These are phyloP conservation scores for Debaryomyces sp. DNA, from an alignment of 1,139 yeast genomes.

Conservation along the genomic window DNA sequence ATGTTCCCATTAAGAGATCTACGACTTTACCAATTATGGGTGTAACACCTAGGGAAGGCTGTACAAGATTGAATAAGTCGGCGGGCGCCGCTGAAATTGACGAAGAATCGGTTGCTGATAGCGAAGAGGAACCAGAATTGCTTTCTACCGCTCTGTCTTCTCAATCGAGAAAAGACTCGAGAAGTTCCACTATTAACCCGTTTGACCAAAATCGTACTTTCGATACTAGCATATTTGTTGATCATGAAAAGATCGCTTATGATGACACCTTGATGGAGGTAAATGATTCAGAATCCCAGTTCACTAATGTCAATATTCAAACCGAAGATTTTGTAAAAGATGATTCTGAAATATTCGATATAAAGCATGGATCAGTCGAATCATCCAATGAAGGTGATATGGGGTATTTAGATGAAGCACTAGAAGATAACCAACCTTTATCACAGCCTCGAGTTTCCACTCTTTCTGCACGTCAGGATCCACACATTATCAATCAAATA, in stretches of 20 bases:
- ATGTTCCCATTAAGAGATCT: not conserved
- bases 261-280: not conserved
- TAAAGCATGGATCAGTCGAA: not conserved
- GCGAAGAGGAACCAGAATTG: slow-evolving; percentile 17
- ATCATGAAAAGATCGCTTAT: not conserved
- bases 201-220: not conserved
- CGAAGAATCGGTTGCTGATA: slow-evolving; percentile 13
- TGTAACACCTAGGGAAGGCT: no score
- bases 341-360: not conserved
- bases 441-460: not conserved
- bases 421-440: not conserved
- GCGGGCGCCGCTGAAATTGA: not conserved
- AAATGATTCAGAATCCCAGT: slow-evolving; percentile 2
- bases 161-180: not conserved
- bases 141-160: slow-evolving; percentile 5
- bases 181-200: not conserved
- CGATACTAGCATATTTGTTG: not conserved
- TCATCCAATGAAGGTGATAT: not conserved
- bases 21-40: not conserved
- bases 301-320: slow-evolving; percentile 5
- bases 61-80: not conserved
- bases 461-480: not conserved
- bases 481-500: not conserved
- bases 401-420: not conserved
- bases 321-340: slow-evolving; percentile 2